Percentiles rank a stretch among this genome's conserved stretches.
Evolutionary conservation across 352 stramenopile species (phyloP).

Genomic region (Phytophthora pistaciae): DNA sequence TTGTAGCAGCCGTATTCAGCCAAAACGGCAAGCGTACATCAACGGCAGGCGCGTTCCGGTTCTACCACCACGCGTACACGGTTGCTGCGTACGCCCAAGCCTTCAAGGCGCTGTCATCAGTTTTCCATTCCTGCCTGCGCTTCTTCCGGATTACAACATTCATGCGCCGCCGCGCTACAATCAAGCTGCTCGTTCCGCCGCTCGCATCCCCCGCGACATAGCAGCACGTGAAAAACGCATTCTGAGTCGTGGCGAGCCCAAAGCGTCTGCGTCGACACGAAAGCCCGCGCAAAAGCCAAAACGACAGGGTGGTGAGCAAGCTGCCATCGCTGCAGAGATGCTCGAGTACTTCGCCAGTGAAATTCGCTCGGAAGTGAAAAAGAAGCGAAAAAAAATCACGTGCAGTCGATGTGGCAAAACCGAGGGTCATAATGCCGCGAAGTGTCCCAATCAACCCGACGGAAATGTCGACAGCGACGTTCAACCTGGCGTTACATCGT

Average conservation of each 20-base stretch:
- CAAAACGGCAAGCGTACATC: neutral
- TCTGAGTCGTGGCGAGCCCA: neutral
- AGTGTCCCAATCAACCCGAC: neutral
- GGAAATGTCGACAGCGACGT: neutral
- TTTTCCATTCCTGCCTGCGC: neutral
- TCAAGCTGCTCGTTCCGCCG: neutral
- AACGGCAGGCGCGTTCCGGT: neutral
- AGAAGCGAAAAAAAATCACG: neutral
- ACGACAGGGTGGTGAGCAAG: neutral
- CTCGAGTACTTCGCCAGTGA: neutral
- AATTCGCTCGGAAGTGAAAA: neutral
- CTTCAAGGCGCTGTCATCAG: neutral
- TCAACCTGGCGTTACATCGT: neutral
- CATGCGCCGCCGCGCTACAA: neutral
- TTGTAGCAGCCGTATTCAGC: neutral
- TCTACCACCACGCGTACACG: neutral
- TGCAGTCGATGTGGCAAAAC: neutral
- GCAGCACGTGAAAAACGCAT: neutral
- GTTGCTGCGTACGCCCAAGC: neutral
- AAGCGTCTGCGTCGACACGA: neutral
- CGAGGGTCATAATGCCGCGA: neutral
- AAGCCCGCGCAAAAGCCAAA: neutral
- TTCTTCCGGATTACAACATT: neutral
- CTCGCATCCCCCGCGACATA: neutral
- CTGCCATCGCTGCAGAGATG: neutral